phyloP scores from a whole-genome alignment of 2,329 filamentous ascomycete genomes.

The Claviceps arundinis region DNA sequence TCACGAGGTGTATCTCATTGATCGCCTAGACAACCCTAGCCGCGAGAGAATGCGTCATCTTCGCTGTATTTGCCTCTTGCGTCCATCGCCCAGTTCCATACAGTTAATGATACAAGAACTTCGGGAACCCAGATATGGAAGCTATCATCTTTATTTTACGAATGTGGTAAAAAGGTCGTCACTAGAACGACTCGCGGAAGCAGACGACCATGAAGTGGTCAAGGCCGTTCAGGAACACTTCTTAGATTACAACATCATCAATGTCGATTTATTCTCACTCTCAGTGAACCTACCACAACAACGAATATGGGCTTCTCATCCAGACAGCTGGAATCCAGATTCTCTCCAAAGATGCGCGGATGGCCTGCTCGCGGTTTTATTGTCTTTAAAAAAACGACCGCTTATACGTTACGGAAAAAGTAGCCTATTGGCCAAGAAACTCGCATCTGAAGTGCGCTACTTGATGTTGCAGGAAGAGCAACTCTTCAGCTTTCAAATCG shows the following conservation, averaged over 20 bases:
- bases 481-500: constrained; percentile 88
- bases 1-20: constrained; percentile 95
- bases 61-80: constrained; percentile 81
- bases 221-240: constrained; percentile 92
- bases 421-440: constrained; percentile 78
- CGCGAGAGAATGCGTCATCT: constrained; percentile 98
- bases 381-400: constrained; percentile 93
- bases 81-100: constrained; percentile 84
- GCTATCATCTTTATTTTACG: constrained; percentile 95
- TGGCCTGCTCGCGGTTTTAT: constrained; percentile 67
- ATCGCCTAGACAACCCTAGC: constrained; percentile 78
- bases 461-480: constrained; percentile 92
- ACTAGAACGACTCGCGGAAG: constrained; percentile 84
- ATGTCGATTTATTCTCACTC: constrained; percentile 82
- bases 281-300: constrained; percentile 59
- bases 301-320: constrained; percentile 65
- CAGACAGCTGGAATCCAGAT: constrained; percentile 86
- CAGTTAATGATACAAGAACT: constrained; percentile 92
- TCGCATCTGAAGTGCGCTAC: constrained; percentile 86
- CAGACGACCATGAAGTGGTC: constrained; percentile 94
- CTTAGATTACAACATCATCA: constrained; percentile 88
- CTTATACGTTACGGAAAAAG: constrained; percentile 88
- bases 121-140: constrained; percentile 89
- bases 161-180: constrained; percentile 96
- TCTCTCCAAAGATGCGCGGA: constrained; percentile 77